phyloP scores from a whole-genome alignment of 257 asterid genomes.

The Nicotiana sylvestris region DNA sequence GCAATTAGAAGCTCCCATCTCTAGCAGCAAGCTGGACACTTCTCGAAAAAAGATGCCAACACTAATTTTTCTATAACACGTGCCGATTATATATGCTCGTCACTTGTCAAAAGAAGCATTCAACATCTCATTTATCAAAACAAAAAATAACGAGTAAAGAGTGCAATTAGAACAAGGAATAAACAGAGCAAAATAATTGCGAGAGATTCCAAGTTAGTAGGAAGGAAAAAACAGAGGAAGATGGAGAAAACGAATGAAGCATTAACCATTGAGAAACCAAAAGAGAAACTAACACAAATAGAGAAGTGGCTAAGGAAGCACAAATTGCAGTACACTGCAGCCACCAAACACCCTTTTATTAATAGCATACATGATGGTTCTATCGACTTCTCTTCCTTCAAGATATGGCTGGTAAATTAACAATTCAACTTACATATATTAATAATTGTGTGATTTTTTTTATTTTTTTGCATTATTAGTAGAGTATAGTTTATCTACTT shows the following conservation, averaged over 20 bases:
- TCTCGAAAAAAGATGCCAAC: not conserved
- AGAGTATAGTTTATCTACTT: not conserved
- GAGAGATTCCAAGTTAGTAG: not conserved
- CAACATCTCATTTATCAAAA: not conserved
- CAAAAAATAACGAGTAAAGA: not conserved
- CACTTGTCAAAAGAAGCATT: not conserved
- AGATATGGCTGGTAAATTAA: constrained; percentile 2
- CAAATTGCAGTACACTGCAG: constrained; percentile 36
- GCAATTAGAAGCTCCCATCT: not conserved
- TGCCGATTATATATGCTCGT: not conserved
- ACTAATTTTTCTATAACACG: not conserved
- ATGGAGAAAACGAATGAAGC: not conserved
- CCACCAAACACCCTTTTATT: constrained; percentile 73
- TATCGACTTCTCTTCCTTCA: constrained; percentile 23
- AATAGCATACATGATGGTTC: constrained; percentile 65
- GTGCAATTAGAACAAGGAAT: too few relatives aligned
- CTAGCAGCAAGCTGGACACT: not conserved
- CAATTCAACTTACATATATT: too few relatives aligned
- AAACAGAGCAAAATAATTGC: too few relatives aligned
- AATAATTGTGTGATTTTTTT: not conserved
- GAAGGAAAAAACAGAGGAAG: not conserved
- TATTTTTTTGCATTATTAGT: not conserved
- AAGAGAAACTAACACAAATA: constrained; percentile 14
- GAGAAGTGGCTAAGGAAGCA: constrained; percentile 63
- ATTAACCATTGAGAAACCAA: not conserved